These are phyloP conservation scores for Geotrichum reessii DNA, from an alignment of 1,139 yeast genomes.

Conservation along the genomic window DNA sequence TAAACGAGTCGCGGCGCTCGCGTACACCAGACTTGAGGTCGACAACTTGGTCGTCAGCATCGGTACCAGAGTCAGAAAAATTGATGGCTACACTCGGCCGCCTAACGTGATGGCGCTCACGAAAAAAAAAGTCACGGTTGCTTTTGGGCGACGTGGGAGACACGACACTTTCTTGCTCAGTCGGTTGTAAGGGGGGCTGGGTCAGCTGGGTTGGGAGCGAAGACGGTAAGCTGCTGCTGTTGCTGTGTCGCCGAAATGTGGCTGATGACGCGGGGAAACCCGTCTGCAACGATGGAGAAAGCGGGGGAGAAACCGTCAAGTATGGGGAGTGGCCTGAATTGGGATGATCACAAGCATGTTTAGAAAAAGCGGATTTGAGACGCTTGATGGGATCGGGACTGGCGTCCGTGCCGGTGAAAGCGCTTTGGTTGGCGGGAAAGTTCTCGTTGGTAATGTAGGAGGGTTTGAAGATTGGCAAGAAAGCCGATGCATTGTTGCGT, in stretches of 20 bases:
- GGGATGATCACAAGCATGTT: not conserved
- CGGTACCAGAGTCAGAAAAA: slow-evolving; percentile 19
- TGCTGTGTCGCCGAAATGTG: not conserved
- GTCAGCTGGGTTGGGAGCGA: not conserved
- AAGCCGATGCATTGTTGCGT: not conserved
- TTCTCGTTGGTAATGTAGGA: too few relatives aligned
- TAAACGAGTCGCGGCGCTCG: slow-evolving; percentile 9
- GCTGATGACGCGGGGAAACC: slow-evolving; percentile 2
- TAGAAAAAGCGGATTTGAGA: not conserved
- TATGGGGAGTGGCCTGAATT: not conserved
- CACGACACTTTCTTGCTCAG: not conserved
- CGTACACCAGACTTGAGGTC: slow-evolving; percentile 4
- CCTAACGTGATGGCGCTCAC: slow-evolving; percentile 15
- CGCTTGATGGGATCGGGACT: not conserved
- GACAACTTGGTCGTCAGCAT: slow-evolving; percentile 20
- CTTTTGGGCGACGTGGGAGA: not conserved
- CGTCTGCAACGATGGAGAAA: not conserved
- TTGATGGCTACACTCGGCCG: slow-evolving; percentile 30
- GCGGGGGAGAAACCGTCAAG: not conserved
- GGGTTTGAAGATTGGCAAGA: not conserved
- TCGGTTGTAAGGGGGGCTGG: not conserved
- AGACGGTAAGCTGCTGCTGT: not conserved
- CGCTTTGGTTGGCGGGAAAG: not conserved
- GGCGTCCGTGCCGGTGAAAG: not conserved
- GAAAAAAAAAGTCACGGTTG: not conserved